Base-by-base conservation (phyloP, 108 stramenopile species). In the Schizochytrium sp. region DNA sequence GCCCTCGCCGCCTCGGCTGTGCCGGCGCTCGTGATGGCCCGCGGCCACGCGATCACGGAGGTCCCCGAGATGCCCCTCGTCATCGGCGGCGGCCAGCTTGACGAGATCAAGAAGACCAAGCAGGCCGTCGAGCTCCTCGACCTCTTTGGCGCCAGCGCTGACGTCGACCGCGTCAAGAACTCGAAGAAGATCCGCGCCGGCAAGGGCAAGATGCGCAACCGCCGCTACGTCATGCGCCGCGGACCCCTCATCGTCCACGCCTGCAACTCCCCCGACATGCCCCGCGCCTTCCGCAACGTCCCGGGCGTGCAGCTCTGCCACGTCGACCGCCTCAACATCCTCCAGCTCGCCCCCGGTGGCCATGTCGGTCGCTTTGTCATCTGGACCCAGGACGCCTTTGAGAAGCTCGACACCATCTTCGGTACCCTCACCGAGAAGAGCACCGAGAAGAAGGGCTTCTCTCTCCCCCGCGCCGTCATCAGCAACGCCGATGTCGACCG, bases 151-250 rank as follows among this genome's bases (percentile, higher is more conserved):
- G 98, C 97, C 88, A 88, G 92, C 60, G 97, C 92, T 58, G 99
- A 99, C 94, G 96, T 98, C 44, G 97, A 97, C 91, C 97, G 97
- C 94, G 95, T 94, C 76, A 97, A 96, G 90, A 96, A 95, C 72
- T 98, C 98, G 88, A 96, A 96, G 95, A 94, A 97, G 91, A 93
- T 98, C 91, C 98, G 99, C 87, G 95, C 96, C 87, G 98, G 98
- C 87, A 98, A 98, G 96, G 99, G 99, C 90, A 99, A 99, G 97
- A 97, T 97, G 93, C 96, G 99, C 91, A 97, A 97, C 92, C 97
- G 99, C 88, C 95, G 97, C 72, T 98, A 98, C 93, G 93, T 91
- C 89, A 95, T 96, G 90, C 97, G 99, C 92, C 96, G 96, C 71
- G 99, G 99, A 59, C 99, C 99, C 91, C 95, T 99, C 58, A 94